Percentiles rank a stretch among this genome's conserved stretches.
These are phyloP conservation scores for Podospora sp. DNA, from an alignment of 495 filamentous ascomycete species.

Conservation along the genomic window DNA sequence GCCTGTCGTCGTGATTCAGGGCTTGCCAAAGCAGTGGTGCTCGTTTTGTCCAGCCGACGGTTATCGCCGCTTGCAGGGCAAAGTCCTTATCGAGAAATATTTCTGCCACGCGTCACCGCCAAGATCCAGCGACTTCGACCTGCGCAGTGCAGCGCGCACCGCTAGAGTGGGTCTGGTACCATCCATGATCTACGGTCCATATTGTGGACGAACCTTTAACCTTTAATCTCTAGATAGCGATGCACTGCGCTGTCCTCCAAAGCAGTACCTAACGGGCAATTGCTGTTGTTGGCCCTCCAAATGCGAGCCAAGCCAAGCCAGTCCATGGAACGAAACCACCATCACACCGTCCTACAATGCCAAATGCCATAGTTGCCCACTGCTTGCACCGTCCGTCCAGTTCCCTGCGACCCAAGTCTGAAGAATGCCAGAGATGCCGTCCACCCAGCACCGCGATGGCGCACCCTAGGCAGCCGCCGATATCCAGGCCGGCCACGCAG, in stretches of 20 bases:
- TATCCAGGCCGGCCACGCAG: constrained; percentile 13
- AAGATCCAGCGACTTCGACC: not conserved
- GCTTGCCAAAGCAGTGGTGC: not conserved
- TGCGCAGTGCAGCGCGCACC: not conserved
- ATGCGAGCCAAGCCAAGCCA: not conserved
- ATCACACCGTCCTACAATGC: constrained; percentile 24
- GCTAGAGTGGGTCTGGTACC: not conserved
- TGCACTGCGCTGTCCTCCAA: not conserved
- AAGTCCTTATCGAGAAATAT: constrained; percentile 31
- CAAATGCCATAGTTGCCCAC: constrained; percentile 9
- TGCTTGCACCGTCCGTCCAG: not conserved
- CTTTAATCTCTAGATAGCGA: not conserved
- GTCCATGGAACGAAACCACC: not conserved
- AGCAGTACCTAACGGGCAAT: not conserved
- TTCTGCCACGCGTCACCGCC: constrained; percentile 36
- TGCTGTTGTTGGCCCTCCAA: not conserved
- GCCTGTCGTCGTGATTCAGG: not conserved
- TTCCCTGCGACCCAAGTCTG: not conserved
- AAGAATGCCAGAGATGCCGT: constrained; percentile 10
- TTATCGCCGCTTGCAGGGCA: not conserved
- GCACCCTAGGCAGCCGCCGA: not conserved
- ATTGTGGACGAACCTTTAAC: too few species aligned
- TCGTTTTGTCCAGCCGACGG: not conserved
- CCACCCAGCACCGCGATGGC: not conserved
- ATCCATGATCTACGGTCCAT: not conserved